Conservation (phyloP, 352 stramenopile species). For the Phytophthora litchii region DNA sequence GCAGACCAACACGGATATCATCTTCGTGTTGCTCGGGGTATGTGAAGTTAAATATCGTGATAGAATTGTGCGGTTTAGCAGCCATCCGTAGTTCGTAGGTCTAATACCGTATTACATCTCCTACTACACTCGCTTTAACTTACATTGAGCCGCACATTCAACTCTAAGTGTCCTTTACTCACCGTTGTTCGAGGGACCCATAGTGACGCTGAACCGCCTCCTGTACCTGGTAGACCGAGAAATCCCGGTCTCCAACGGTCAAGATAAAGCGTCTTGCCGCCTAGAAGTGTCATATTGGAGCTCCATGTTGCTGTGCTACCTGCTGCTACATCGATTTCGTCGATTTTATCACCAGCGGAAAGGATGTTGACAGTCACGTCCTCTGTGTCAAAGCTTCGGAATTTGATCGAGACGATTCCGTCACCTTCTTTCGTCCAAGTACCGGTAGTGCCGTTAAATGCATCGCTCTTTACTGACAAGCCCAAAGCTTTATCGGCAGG, state of each 20-base stretch:
- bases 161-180: slow-evolving; percentile 1
- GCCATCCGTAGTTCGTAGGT: no score
- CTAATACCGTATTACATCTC: no score
- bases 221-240: slow-evolving; percentile 8
- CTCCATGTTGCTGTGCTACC: slow-evolving; percentile 9
- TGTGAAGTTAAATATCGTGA: no score
- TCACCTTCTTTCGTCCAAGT: slow-evolving; percentile 10
- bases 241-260: slow-evolving; percentile 14
- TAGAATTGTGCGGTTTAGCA: no score
- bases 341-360: slow-evolving; percentile 12
- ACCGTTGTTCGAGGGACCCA: slow-evolving; percentile 27
- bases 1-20: no score
- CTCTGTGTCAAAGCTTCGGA: slow-evolving; percentile 9
- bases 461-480: background rate
- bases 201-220: slow-evolving; percentile 20
- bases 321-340: slow-evolving; percentile 8
- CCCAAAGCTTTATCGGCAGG: slow-evolving; percentile 6
- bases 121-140: background rate
- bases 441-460: slow-evolving; percentile 10
- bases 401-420: slow-evolving; percentile 1
- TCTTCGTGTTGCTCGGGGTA: no score
- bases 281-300: slow-evolving; percentile 2
- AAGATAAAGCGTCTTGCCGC: slow-evolving; percentile 13
- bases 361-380: slow-evolving; percentile 16
- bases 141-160: slow-evolving; percentile 15